Base-by-base conservation (phyloP, 768 basidiomycete species). In the Cubamyces sp. region DNA sequence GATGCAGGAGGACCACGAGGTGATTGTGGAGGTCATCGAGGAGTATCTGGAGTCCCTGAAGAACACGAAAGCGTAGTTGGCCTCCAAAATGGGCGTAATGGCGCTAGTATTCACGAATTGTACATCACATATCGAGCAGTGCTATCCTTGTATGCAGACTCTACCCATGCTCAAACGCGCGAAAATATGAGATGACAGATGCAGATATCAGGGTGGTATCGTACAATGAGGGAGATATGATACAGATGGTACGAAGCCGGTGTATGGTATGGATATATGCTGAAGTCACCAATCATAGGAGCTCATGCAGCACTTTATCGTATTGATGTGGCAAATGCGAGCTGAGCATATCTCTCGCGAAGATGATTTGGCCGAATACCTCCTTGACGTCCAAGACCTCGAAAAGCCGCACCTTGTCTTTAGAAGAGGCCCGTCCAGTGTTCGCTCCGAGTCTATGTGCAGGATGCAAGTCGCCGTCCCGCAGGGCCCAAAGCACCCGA, bases 271-370 rank as follows among this genome's bases (percentile, higher is more conserved):
- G 18, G 6, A n/a, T 30, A 15, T 41, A 26, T 15, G 51, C 16
- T 3, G 34, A 19, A 15, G 19, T 25, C 14, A 19, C 7, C 42
- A 8, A 48, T 69, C 47, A 71, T 3, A 70, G 62, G 9, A 91
- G 73, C 69, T 91, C 88, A 64, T 91, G 87, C 49, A 93, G 71
- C 34, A 86, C 86, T 60, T 81, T 80, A 69, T 93, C 92, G 67
- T 94, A 94, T 66, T 88, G 87, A 69, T 94, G 87, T 21, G 92
- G 90, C 75, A 92, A 75, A 71, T 92, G 91, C 11, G 90, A 84
- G 68, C 85, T 87, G 62, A 94, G 77, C 92, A 94, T 94, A 70
- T 91, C 88, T 71, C 81, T 81, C 37, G 91, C 85, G 74, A 94
- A 94, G 6, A 92, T 83, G 59, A 94, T 84, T 74, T 94, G 91